Base-by-base conservation (phyloP, 345 rosid species). In the Populus deltoides region DNA sequence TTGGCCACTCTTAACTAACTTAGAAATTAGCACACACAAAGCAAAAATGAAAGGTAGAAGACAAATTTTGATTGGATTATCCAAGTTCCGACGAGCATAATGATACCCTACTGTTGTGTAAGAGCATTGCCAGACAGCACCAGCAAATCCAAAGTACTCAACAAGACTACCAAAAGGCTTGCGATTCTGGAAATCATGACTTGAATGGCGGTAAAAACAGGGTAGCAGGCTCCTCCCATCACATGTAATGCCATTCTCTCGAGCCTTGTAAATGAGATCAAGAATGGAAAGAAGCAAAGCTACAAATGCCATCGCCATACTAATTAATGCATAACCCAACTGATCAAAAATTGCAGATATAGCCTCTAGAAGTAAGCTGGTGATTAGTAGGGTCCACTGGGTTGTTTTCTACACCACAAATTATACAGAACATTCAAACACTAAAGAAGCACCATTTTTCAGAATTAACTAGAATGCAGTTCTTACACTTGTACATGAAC, bases 41-140 rank as follows among this genome's bases (percentile, higher is more conserved):
- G 63, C 55, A 35, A 74, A 41, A 1, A 62, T 39, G 55, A 74
- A 62, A 61, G 77, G 77, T 2, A 74, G 38, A 25, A 74, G 55
- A 27, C 15, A 35, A 10, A 74, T 41, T 63, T 39, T 74, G 38
- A 74, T 41, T 49, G 77, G 77, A 62, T 74, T 74, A 25, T 41
- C 38, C 17, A 17, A 62, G 10, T 74, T 38, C 8, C 9, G 38
- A 9, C 9, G 57, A 25, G 38, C 2, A 61, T 39, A 74, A 36
- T 35, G 6, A 62, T 61, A 74, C 27, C 27, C 51, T 3, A 74
- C 4, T 17, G 25, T 62, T 27, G 69, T 39, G 68, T 15, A 16
- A 62, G 43, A 17, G 55, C 69, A 74, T 65, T 61, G 77, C 77
- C 77, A 62, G 18, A 74, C 17, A 39, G 68, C 69, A 41, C 25